A percentile compares a stretch with the other conserved stretches of the same genome.
Evolutionary conservation across 192 early-diverging fungal species (phyloP).

Genomic region (Coemansia sp.): DNA sequence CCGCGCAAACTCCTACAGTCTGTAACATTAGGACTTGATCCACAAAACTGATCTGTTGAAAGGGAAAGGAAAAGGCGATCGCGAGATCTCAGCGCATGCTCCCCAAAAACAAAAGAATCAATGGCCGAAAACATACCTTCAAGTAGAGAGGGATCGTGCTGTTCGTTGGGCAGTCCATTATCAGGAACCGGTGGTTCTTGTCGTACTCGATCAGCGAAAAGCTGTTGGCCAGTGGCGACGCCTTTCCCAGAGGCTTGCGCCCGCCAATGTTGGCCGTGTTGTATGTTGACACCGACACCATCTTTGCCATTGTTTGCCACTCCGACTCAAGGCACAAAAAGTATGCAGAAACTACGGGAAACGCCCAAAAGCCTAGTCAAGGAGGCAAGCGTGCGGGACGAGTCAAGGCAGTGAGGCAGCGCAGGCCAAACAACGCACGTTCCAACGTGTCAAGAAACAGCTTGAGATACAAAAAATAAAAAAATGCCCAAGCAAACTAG

Average conservation of each 20-base stretch:
- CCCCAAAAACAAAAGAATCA: background rate
- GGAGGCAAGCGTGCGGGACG: conserved; percentile 5
- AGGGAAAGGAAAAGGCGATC: background rate
- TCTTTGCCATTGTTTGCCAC: conserved; percentile 28
- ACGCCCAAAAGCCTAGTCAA: background rate
- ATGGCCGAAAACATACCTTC: conserved; percentile 27
- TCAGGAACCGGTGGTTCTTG: conserved; percentile 73
- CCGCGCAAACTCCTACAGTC: conserved; percentile 62
- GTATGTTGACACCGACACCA: conserved; percentile 48
- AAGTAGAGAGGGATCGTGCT: conserved; percentile 75
- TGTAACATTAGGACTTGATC: background rate
- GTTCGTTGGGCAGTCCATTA: conserved; percentile 90
- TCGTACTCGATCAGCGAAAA: conserved; percentile 55
- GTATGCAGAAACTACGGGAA: background rate
- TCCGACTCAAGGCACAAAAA: background rate
- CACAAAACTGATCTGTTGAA: background rate
- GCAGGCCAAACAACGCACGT: conserved; percentile 4
- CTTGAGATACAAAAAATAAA: conserved; percentile 4
- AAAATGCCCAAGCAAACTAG: background rate
- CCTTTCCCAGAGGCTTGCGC: conserved; percentile 51
- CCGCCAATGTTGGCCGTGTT: conserved; percentile 36
- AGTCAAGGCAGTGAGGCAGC: conserved; percentile 2
- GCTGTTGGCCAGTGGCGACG: conserved; percentile 45
- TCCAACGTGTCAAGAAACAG: background rate
- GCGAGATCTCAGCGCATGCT: background rate